Base-by-base conservation (phyloP, 768 basidiomycete species). In the Gloeostereum incarnatum region DNA sequence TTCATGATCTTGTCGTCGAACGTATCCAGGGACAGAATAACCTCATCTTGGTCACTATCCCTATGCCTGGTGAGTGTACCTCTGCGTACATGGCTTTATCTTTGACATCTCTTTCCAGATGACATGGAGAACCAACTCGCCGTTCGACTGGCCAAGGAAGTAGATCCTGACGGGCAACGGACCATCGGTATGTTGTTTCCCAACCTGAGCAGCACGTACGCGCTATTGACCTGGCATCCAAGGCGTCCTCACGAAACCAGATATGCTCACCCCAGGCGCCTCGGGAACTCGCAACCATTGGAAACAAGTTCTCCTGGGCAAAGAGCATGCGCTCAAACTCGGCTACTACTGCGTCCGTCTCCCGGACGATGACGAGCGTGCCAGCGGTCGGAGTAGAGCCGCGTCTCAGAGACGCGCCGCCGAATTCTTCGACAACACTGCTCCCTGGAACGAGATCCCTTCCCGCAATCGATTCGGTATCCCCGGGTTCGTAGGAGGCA, bases 181-280 rank as follows among this genome's bases (percentile, higher is more conserved):
- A 86, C 78, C 0, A 81, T 84, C 40, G 82, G 82, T 73, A 36
- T 14, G 53, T 31, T 36, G 16, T 5, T n/a, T 5, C 23, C 24
- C 25, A 6, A 5, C 6, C 11, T 6, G 11, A 9, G 11, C 0
- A 26, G 2, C 35, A n/a, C n/a, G n/a, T 18, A 23, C 27, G 48
- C 5, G 21, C 43, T 25, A 23, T 10, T 11, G 9, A 21, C 6
- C 17, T 5, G 3, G 31, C 16, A 4, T 19, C 6, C 1, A 44
- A 84, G 81, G 77, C 4, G 69, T 86, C 1, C 62, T 84, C 7
- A 86, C 83, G 0, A 85, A 85, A 46, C 75, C 79, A 0, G 83
- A 86, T 44, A 61, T 53, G 3, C 53, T 86, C 1, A 50, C 56
- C 0, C 26, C 45, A 0, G 75, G 75, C 5, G 59, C 67, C 3